Conservation (phyloP, 306 rosid species). For the Ochetophila trinervis region DNA sequence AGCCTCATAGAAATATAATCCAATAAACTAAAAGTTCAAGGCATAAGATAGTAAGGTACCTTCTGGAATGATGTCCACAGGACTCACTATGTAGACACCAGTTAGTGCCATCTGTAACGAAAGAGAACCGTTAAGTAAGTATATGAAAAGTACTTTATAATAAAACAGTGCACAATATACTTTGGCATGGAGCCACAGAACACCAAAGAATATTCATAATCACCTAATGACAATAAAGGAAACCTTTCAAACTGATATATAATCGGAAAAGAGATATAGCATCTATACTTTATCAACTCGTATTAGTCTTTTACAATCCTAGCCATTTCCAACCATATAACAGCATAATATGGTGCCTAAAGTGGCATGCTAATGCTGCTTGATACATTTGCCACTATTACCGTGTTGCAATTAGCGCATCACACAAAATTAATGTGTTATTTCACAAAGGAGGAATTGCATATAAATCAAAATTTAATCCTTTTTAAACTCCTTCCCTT, state of each 20-base stretch:
- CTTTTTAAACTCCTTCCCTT: no score
- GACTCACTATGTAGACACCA: slow-evolving; percentile 63
- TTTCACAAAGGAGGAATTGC: no score
- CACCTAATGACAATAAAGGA: not conserved
- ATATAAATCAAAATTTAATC: no score
- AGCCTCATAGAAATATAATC: not conserved
- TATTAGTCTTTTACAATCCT: not conserved
- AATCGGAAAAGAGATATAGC: no score
- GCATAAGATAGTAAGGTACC: slow-evolving; percentile 38
- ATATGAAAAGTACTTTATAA: not conserved
- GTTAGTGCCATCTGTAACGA: slow-evolving; percentile 52
- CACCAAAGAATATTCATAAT: not conserved
- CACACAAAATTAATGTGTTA: not conserved
- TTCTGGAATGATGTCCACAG: slow-evolving; percentile 93
- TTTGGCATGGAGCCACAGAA: not conserved
- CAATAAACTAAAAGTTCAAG: slow-evolving; percentile 11
- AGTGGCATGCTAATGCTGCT: no score
- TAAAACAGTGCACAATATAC: not conserved
- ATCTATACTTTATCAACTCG: not conserved
- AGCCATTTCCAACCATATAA: slow-evolving; percentile 4
- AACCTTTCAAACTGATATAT: not conserved
- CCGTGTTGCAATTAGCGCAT: not conserved
- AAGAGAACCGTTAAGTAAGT: not conserved
- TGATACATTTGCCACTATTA: not conserved
- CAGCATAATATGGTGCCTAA: not conserved